These are phyloP conservation scores for Populus tremula DNA, from an alignment of 345 rosid species.

Conservation along the genomic window DNA sequence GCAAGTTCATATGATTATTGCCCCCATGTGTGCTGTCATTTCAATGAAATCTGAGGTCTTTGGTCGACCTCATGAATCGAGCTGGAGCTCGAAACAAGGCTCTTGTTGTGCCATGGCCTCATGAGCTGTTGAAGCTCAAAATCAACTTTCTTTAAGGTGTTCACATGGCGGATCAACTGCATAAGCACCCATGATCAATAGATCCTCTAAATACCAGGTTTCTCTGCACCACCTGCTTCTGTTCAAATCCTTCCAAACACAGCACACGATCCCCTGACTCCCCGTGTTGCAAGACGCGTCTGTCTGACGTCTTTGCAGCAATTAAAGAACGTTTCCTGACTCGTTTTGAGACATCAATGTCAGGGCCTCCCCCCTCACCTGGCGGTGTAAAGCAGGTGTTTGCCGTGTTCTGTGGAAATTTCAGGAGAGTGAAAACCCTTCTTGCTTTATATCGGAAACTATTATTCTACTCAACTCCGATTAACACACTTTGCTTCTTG, in stretches of 20 bases:
- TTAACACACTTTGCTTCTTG: not conserved
- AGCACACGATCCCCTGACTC: conserved; percentile 11
- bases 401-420: too few relatives aligned
- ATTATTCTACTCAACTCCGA: not conserved
- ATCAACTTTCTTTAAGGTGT: too few relatives aligned
- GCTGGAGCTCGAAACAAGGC: too few relatives aligned
- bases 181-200: not conserved
- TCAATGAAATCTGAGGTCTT: too few relatives aligned
- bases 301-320: not conserved
- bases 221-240: conserved; percentile 12
- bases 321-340: not conserved
- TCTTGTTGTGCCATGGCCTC: too few relatives aligned
- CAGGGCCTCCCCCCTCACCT: not conserved
- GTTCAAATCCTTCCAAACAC: not conserved
- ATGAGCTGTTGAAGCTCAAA: not conserved
- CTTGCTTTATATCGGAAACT: too few relatives aligned
- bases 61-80: too few relatives aligned
- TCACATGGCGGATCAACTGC: too few relatives aligned
- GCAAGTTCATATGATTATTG: not conserved
- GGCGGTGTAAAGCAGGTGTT: not conserved
- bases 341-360: not conserved
- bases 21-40: not conserved
- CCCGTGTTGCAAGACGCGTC: not conserved
- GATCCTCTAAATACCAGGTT: not conserved
- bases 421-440: too few relatives aligned